phyloP scores from a whole-genome alignment of 2,329 filamentous ascomycete genomes.

The Fusarium anthophilum region DNA sequence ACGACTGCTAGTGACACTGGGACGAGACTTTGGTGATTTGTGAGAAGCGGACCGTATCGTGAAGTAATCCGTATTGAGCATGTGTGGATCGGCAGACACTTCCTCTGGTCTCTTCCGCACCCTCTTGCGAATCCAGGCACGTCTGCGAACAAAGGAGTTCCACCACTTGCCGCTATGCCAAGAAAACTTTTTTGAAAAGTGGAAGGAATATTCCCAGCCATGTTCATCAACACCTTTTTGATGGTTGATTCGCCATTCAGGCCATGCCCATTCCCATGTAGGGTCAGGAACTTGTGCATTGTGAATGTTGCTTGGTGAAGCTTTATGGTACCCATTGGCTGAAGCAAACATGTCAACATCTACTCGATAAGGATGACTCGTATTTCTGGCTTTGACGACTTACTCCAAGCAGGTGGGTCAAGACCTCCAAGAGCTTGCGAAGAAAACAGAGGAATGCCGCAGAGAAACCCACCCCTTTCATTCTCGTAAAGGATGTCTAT shows the following conservation, averaged over 20 bases:
- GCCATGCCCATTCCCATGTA: constrained; percentile 89
- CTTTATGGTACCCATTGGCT: constrained; percentile 71
- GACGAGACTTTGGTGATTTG: constrained; percentile 43
- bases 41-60: constrained; percentile 70
- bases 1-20: constrained; percentile 48
- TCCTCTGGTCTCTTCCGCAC: constrained; percentile 65
- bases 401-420: constrained; percentile 84
- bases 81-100: constrained; percentile 65
- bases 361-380: background rate
- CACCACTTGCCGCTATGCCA: constrained; percentile 96
- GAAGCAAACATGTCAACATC: constrained; percentile 5
- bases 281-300: constrained; percentile 95
- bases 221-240: constrained; percentile 83
- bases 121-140: constrained; percentile 87
- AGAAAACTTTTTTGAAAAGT: constrained; percentile 76
- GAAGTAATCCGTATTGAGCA: constrained; percentile 82
- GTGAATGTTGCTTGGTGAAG: constrained; percentile 73
- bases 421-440: constrained; percentile 83
- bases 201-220: constrained; percentile 96
- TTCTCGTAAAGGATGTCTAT: constrained; percentile 97
- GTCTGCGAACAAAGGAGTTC: constrained; percentile 90
- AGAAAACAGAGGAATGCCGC: constrained; percentile 90
- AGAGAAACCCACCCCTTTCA: constrained; percentile 88
- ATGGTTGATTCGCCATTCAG: constrained; percentile 72
- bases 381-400: constrained; percentile 22